Evolutionary conservation across 2,329 filamentous ascomycete genomes (phyloP), one percentile per base, ranked within the genome.

Genomic region (Tothia fuscella): DNA sequence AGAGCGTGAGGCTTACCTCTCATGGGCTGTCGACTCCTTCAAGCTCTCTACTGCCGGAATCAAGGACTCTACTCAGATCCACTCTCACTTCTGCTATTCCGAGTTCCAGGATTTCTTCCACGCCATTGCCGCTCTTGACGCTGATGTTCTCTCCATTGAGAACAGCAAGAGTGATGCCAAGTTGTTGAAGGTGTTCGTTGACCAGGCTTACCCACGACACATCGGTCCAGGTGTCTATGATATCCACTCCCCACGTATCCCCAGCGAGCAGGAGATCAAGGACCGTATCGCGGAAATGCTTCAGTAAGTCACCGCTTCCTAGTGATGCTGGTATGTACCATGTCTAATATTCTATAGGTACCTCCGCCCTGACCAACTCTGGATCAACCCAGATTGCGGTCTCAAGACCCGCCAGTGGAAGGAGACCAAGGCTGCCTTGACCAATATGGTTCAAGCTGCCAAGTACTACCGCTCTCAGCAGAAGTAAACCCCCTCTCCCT

Each of bases 21-120:
- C 82, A 56, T 98, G 91, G 91, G 91, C 91, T 47, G 91, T 98
- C 58, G 81, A 94, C 71, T 87, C 88, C 56, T 98, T 98, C 87
- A 87, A 85, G 65, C 85, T 98, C 53, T 80, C 89, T 52, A 93
- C 88, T 56, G 80, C 87, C 47, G 91, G 87, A 64, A 89, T 98
- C 48, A 71, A 87, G 70, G 86, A 98, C 67, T 84, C 82, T 46
- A 98, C 91, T 53, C 91, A 98, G 77, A 95, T 98, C 66, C 91
- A 98, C 82, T 95, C 88, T 50, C 91, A 98, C 76, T 98, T 98
- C 84, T 98, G 91, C 70, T 98, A 98, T 81, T 96, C 91, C 41
- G 91, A 98, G 77, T 98, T 98, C 85, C 91, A 98, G 73, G 91
- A 98, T 76, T 98, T 98, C 78, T 98, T 98, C 87, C 86, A 96